A percentile compares a stretch with the other conserved stretches of the same genome.
These are phyloP conservation scores for Bruguiera parviflora DNA, from an alignment of 345 rosid species.

Conservation along the genomic window DNA sequence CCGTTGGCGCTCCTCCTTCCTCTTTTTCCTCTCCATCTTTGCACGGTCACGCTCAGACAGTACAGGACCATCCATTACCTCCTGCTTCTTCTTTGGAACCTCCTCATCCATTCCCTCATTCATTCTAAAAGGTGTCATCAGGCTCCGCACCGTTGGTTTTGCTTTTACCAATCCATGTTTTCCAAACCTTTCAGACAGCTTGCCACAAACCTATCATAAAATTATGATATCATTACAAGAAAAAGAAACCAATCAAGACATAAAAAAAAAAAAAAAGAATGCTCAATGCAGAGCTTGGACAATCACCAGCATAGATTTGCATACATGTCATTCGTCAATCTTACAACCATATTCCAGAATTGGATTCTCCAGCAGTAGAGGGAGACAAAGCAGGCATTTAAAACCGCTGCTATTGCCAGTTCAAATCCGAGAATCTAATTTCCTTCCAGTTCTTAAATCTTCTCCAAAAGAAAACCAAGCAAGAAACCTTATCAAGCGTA, in stretches of 20 bases:
- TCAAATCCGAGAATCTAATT: not conserved
- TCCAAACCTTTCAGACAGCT: slow-evolving; percentile 76
- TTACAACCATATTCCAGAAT: no score
- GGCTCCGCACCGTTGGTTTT: slow-evolving; percentile 78
- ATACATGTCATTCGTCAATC: no score
- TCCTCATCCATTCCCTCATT: slow-evolving; percentile 98
- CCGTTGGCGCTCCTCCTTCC: slow-evolving; percentile 95
- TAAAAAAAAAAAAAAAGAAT: not conserved
- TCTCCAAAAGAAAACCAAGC: not conserved
- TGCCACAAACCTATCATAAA: slow-evolving; percentile 65
- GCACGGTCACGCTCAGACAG: slow-evolving; percentile 73
- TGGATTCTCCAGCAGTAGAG: no score
- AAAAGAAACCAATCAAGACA: not conserved
- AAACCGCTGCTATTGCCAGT: not conserved
- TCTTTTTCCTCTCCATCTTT: slow-evolving; percentile 84
- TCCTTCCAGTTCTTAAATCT: not conserved
- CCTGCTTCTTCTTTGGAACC: slow-evolving; percentile 86
- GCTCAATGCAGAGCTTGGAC: not conserved
- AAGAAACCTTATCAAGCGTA: not conserved
- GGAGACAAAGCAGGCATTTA: not conserved
- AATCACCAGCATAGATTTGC: not conserved
- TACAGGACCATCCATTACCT: slow-evolving; percentile 74
- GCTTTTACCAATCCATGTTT: slow-evolving; percentile 84
- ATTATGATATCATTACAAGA: slow-evolving; percentile 8
- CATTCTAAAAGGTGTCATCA: slow-evolving; percentile 84